phyloP scores from a whole-genome alignment of 225 moss, liverwort and hornwort genomes.

The Physcomitrellopsis africana region DNA sequence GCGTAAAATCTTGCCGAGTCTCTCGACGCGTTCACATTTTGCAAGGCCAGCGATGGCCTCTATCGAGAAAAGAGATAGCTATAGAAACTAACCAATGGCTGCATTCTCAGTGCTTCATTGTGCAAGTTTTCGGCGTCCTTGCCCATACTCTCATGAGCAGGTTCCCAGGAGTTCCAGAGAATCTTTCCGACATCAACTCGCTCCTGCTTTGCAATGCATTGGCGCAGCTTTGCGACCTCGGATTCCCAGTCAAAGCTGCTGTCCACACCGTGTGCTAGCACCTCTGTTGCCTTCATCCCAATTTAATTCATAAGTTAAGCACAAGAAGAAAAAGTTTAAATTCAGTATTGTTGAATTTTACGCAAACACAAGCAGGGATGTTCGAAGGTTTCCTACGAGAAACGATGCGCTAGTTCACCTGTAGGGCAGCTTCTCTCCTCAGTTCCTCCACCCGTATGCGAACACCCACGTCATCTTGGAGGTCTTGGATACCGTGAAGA shows the following conservation, averaged over 20 bases:
- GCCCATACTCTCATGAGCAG: constrained; percentile 39
- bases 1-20: background rate
- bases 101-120: constrained; percentile 45
- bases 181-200: constrained; percentile 49
- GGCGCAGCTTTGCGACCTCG: constrained; percentile 76
- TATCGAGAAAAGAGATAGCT: background rate
- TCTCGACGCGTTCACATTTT: background rate
- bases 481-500: constrained; percentile 10
- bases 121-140: constrained; percentile 49
- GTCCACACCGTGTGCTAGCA: constrained; percentile 72
- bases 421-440: constrained; percentile 73
- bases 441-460: constrained; percentile 58
- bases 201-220: constrained; percentile 41
- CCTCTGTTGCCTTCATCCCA: constrained; percentile 68
- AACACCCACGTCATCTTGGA: constrained; percentile 34
- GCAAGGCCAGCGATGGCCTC: background rate
- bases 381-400: no score
- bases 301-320: background rate
- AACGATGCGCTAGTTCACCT: constrained; percentile 41
- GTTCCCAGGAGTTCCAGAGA: constrained; percentile 68
- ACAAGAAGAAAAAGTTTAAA: no score
- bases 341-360: no score
- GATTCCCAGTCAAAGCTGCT: constrained; percentile 85
- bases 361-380: no score
- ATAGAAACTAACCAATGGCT: constrained; percentile 34